phyloP scores from a whole-genome alignment of 2,329 filamentous ascomycete species.

The Zymoseptoria pseudotritici region DNA sequence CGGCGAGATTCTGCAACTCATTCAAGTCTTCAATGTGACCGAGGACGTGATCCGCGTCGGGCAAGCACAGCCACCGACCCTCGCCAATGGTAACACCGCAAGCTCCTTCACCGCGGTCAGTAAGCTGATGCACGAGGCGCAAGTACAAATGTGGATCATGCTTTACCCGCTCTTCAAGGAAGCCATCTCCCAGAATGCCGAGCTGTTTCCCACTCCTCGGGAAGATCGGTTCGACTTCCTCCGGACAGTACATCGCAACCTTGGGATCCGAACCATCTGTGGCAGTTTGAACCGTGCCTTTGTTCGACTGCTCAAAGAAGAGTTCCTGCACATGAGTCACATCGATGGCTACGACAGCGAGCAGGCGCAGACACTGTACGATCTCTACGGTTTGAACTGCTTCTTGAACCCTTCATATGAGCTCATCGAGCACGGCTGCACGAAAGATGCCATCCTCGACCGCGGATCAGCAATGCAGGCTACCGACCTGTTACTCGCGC shows the following conservation, averaged over 20 bases:
- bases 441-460: conserved; percentile 64
- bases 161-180: conserved; percentile 75
- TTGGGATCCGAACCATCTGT: conserved; percentile 80
- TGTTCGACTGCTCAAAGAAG: conserved; percentile 78
- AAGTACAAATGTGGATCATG: conserved; percentile 80
- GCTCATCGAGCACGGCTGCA: conserved; percentile 66
- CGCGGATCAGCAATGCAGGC: conserved; percentile 71
- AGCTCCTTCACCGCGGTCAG: conserved; percentile 22
- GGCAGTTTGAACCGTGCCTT: conserved; percentile 80
- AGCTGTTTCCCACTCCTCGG: conserved; percentile 57
- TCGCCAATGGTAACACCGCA: conserved; percentile 39
- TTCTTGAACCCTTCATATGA: conserved; percentile 33
- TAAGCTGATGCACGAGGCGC: conserved; percentile 66
- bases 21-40: conserved; percentile 72
- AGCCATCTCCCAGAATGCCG: conserved; percentile 59
- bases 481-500: conserved; percentile 72
- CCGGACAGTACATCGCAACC: conserved; percentile 70
- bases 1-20: conserved; percentile 61
- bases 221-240: conserved; percentile 74
- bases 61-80: conserved; percentile 54
- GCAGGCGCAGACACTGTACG: conserved; percentile 74
- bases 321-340: conserved; percentile 68
- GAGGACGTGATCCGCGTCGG: conserved; percentile 83
- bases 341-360: conserved; percentile 81
- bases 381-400: conserved; percentile 70